Evolutionary conservation across 495 filamentous ascomycete species (phyloP).

Genomic region (Neurospora sp.): DNA sequence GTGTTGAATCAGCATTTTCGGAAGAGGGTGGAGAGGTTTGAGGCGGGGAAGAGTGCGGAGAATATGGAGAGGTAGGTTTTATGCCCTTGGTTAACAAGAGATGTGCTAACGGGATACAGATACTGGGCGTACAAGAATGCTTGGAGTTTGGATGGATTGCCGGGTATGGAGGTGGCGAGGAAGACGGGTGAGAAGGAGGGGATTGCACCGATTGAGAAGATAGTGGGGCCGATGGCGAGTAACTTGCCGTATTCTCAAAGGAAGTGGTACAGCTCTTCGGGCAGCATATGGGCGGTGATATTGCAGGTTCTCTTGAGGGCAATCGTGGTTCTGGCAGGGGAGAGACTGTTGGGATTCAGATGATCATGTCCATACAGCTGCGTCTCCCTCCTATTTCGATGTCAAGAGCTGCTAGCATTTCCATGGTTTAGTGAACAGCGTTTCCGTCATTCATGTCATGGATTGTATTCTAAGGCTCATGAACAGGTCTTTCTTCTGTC

Average conservation of each 20-base stretch:
- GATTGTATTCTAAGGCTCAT: not conserved
- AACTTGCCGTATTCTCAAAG: not conserved
- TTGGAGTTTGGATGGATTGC: conserved; percentile 44
- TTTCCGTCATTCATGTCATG: not conserved
- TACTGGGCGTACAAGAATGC: conserved; percentile 51
- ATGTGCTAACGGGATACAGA: conserved; percentile 12
- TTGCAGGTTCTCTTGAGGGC: not conserved
- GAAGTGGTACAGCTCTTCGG: not conserved
- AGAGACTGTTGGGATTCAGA: not conserved
- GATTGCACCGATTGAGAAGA: conserved; percentile 42
- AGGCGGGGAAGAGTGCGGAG: conserved; percentile 35
- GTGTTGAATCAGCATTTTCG: conserved; percentile 39
- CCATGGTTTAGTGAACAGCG: not conserved
- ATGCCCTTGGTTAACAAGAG: too few relatives aligned
- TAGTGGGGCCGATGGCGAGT: conserved; percentile 30
- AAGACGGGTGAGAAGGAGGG: conserved; percentile 29
- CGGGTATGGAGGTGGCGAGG: conserved; percentile 35
- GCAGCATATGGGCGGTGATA: not conserved
- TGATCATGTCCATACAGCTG: not conserved
- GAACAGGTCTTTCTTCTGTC: not conserved
- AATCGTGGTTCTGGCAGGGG: not conserved
- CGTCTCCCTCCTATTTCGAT: not conserved
- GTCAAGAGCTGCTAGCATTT: too few relatives aligned
- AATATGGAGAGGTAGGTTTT: conserved; percentile 36
- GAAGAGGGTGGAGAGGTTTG: conserved; percentile 31